Evolutionary conservation across 2,329 filamentous ascomycete species (phyloP), one percentile per base, ranked within the genome.

Genomic region (Alternaria novae-zelandiae): DNA sequence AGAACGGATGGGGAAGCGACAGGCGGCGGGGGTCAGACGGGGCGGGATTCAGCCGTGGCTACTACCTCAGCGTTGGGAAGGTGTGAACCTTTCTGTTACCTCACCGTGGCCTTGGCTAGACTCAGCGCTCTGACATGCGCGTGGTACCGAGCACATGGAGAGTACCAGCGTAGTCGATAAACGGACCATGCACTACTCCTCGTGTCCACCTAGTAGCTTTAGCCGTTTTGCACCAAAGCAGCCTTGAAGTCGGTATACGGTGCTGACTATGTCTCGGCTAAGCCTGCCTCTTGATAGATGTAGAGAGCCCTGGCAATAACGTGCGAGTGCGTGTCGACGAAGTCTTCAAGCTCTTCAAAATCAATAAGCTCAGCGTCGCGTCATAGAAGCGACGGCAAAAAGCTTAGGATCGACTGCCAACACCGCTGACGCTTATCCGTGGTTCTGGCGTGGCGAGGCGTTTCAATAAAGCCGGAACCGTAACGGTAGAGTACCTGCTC

Each of bases 11-110:
- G 43, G 43, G 57, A 56, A 26, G 32, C 32, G n/a, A 47, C 54
- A 47, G 44, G 28, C 30, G 44, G 57, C 44, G 49, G 58, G 58
- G 58, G 53, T 47, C 53, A 50, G 44, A 23, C 20, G 30, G 30
- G 49, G 49, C 30, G 49, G 49, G 28, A 51, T 44, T 13, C 23
- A 44, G 51, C 58, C 44, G 54, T 54, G 26, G 17, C 51, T 44
- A 56, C 32, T 36, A 54, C 51, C 56, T 58, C 45, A 49, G 51
- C 25, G 51, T 32, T 46, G 58, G 58, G 51, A 56, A 56, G 51
- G 57, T 59, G 41, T 15, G 32, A 45, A 26, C 21, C 17, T 30
- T 36, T 54, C 36, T 53, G 30, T 54, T 54, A 41, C 49, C 50
- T 44, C 41, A 45, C 9, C 13, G 13, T 25, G 15, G 50, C 13